These are phyloP conservation scores for Heritiera littoralis DNA, from an alignment of 345 rosid genomes.

Conservation along the genomic window DNA sequence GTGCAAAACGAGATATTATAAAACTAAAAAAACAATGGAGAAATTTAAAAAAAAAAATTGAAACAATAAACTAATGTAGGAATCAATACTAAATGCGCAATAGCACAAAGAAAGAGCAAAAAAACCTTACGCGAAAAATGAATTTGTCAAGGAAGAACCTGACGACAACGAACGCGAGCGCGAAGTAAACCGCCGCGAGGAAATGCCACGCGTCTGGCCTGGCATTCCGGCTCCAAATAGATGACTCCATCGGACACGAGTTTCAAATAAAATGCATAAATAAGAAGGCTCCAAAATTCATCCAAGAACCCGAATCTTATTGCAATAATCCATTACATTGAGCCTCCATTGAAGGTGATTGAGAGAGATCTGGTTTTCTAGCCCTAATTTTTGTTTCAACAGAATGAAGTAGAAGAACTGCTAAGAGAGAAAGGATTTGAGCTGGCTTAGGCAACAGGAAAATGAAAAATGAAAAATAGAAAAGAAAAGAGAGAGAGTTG, in stretches of 20 bases:
- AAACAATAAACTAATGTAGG: neutral
- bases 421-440: neutral
- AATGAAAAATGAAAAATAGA: neutral
- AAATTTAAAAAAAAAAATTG: neutral
- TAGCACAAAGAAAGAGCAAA: neutral
- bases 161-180: conserved; percentile 54
- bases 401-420: neutral
- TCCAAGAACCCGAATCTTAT: conserved; percentile 1
- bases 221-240: conserved; percentile 38
- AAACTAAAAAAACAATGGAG: neutral
- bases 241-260: conserved; percentile 50
- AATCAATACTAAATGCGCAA: neutral
- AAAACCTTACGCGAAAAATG: conserved; percentile 72
- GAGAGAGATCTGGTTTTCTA: conserved; percentile 13
- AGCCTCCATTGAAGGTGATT: conserved; percentile 8
- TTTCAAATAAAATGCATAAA: conserved; percentile 28
- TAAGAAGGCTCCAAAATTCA: conserved; percentile 1
- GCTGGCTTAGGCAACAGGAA: neutral
- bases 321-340: conserved; percentile 2
- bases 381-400: conserved; percentile 9
- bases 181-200: conserved; percentile 61
- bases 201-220: conserved; percentile 53
- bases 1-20: neutral
- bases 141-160: conserved; percentile 71
- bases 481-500: no score